These are phyloP conservation scores for Sporothrix inflata DNA, from an alignment of 2,329 filamentous ascomycete genomes.

Conservation along the genomic window DNA sequence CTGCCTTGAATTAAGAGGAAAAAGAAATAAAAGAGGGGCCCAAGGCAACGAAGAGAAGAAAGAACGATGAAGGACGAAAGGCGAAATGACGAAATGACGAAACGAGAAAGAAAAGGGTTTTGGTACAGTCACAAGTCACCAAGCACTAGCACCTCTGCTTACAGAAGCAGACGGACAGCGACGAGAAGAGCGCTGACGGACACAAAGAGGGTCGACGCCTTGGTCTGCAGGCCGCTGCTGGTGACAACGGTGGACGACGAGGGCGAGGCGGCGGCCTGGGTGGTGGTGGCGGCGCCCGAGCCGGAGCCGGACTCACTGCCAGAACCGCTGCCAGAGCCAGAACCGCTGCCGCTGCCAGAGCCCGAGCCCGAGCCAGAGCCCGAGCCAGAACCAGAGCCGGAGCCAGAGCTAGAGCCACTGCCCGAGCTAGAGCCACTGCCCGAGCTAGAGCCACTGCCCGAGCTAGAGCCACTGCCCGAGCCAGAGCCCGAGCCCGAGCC, in stretches of 20 bases:
- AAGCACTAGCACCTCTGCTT: neutral
- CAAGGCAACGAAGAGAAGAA: neutral
- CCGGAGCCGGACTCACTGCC: neutral
- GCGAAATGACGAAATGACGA: neutral
- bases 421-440: neutral
- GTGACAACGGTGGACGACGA: neutral
- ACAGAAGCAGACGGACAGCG: slow-evolving; percentile 13
- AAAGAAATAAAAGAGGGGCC: neutral
- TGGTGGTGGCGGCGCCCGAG: neutral
- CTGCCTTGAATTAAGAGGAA: neutral
- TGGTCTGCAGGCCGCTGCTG: slow-evolving; percentile 19
- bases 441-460: neutral
- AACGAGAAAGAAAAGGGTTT: neutral
- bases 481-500: neutral
- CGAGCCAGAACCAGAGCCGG: too few species aligned
- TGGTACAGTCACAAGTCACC: neutral
- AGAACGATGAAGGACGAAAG: neutral
- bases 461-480: neutral
- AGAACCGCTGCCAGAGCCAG: neutral
- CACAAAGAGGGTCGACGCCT: slow-evolving; percentile 8
- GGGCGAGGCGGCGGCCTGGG: neutral
- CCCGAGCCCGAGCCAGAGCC: neutral
- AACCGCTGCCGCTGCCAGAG: too few species aligned
- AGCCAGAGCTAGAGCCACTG: neutral
- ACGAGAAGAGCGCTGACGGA: neutral